These are phyloP conservation scores for Suillus spraguei DNA, from an alignment of 768 basidiomycete genomes.

Conservation along the genomic window DNA sequence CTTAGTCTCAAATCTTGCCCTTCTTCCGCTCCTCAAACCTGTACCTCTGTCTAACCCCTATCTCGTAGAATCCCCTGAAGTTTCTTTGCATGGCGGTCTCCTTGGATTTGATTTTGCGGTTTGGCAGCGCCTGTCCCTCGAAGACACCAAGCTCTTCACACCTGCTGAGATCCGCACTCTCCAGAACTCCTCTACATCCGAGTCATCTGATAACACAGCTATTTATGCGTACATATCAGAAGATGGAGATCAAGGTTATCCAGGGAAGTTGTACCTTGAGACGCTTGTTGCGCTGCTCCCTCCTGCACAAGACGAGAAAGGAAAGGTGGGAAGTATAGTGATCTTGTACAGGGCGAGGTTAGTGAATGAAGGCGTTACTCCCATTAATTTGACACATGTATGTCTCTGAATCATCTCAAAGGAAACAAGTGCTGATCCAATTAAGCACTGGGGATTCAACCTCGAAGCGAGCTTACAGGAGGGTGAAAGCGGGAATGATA, in stretches of 20 bases:
- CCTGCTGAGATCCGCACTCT: constrained; percentile 53
- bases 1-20: constrained; percentile 10
- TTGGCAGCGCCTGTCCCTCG: constrained; percentile 49
- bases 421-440: constrained; percentile 7
- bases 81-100: constrained; percentile 76
- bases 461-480: constrained; percentile 64
- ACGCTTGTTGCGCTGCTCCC: constrained; percentile 52
- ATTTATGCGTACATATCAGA: constrained; percentile 61
- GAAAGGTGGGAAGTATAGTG: constrained; percentile 63
- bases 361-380: constrained; percentile 57
- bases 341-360: constrained; percentile 73
- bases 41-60: not conserved
- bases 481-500: constrained; percentile 32
- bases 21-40: not conserved
- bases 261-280: constrained; percentile 62
- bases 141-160: constrained; percentile 55
- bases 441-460: constrained; percentile 83
- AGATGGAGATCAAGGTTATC: constrained; percentile 74
- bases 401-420: constrained; percentile 18
- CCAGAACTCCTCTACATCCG: constrained; percentile 31
- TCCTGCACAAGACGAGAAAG: constrained; percentile 39
- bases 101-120: constrained; percentile 60
- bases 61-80: constrained; percentile 46
- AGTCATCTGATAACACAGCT: constrained; percentile 34
- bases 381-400: constrained; percentile 78